Percentiles rank a stretch among this genome's conserved stretches.
These are phyloP conservation scores for Warburgia ugandensis DNA, from an alignment of 164 flowering plant genomes.

Conservation along the genomic window DNA sequence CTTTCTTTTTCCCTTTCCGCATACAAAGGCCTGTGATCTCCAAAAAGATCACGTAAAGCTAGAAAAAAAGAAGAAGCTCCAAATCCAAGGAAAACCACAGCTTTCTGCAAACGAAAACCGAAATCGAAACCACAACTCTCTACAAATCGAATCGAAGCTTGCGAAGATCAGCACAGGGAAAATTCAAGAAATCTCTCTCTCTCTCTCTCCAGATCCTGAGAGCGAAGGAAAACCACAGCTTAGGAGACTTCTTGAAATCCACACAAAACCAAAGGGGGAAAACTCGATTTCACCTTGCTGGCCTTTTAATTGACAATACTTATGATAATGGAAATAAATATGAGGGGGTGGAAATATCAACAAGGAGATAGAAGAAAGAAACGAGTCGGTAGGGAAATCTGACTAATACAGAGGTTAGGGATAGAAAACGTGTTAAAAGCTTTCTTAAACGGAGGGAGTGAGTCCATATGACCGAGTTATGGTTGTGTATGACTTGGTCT, in stretches of 20 bases:
- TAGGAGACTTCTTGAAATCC: constrained; percentile 3
- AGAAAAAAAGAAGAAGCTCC: not conserved
- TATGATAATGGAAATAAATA: no score
- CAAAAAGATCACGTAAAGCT: not conserved
- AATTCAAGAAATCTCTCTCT: not conserved
- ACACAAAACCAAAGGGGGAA: constrained; percentile 3
- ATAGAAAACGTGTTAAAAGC: no score
- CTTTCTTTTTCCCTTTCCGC: not conserved
- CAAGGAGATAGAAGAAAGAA: no score
- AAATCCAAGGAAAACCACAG: not conserved
- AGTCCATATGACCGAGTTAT: no score
- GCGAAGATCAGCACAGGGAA: not conserved
- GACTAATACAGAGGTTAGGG: no score
- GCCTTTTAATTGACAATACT: not conserved
- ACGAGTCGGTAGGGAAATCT: no score
- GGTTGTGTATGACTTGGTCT: no score
- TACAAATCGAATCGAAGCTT: not conserved
- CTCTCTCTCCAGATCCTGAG: not conserved
- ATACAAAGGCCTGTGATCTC: constrained; percentile 4
- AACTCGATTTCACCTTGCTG: constrained; percentile 2
- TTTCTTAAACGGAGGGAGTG: no score
- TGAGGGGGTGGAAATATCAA: no score
- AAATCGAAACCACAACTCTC: not conserved
- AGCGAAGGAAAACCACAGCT: constrained; percentile 15
- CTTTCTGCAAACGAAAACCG: not conserved